Evolutionary conservation across 768 basidiomycete genomes (phyloP).

Genomic region (Boletus pseudopeckii): DNA sequence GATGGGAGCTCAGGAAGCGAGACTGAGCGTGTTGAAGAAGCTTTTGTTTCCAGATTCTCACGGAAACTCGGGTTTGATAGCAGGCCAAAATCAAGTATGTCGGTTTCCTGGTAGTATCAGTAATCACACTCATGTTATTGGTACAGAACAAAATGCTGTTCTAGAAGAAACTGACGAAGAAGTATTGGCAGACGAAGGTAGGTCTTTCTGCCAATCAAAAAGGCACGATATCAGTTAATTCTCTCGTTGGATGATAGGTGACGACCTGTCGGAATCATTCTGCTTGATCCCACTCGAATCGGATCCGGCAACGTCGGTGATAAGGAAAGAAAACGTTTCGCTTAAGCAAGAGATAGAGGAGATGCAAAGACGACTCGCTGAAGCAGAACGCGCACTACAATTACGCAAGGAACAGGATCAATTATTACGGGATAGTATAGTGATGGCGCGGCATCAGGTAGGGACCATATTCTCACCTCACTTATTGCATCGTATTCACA

Average conservation of each 20-base stretch:
- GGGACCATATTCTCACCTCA: conserved; percentile 9
- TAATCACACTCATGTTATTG: conserved; percentile 8
- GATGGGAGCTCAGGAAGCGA: conserved; percentile 62
- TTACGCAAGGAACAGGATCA: conserved; percentile 75
- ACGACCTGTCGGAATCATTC: conserved; percentile 78
- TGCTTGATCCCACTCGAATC: conserved; percentile 65
- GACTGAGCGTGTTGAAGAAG: conserved; percentile 59
- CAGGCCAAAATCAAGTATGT: conserved; percentile 22
- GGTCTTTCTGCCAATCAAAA: conserved; percentile 5
- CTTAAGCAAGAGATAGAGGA: conserved; percentile 60
- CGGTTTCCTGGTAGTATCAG: background rate
- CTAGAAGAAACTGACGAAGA: conserved; percentile 58
- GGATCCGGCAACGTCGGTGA: conserved; percentile 43
- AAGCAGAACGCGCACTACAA: conserved; percentile 61
- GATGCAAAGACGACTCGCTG: conserved; percentile 54
- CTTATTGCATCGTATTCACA: conserved; percentile 1
- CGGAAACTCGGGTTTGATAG: conserved; percentile 35
- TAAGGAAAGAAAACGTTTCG: conserved; percentile 65
- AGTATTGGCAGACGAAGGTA: conserved; percentile 62
- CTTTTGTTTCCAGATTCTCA: conserved; percentile 55
- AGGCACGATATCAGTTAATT: conserved; percentile 1
- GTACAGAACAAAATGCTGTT: conserved; percentile 17
- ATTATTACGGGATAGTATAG: conserved; percentile 78
- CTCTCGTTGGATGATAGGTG: conserved; percentile 36
- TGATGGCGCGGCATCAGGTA: conserved; percentile 66